These are phyloP conservation scores for Rhododendron mucronatum DNA, from an alignment of 148 eudicot species.

Conservation along the genomic window DNA sequence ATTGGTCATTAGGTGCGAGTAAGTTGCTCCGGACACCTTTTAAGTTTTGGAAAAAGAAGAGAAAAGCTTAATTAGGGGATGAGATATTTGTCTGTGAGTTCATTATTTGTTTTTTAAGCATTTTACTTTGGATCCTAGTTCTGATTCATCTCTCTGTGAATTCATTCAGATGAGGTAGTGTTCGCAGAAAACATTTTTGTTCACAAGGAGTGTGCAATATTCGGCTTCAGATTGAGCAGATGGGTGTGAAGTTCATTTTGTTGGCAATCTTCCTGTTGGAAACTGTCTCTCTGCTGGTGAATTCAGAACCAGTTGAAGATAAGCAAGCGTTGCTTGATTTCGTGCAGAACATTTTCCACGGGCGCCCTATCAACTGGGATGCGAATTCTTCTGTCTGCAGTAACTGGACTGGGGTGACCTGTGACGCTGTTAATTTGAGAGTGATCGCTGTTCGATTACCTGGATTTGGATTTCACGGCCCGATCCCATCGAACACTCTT, in stretches of 20 bases:
- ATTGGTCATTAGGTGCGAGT: not conserved
- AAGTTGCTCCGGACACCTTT: not conserved
- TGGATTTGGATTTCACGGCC: constrained; percentile 29
- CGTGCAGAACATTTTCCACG: constrained; percentile 16
- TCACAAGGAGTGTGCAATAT: not conserved
- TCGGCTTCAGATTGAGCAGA: constrained; percentile 11
- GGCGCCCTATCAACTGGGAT: constrained; percentile 32
- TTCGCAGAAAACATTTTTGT: not conserved
- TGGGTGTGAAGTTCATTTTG: constrained; percentile 41
- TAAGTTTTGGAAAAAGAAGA: not conserved
- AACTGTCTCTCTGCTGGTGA: constrained; percentile 17
- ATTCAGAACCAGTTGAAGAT: constrained; percentile 47
- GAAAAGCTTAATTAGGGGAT: not conserved
- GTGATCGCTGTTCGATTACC: constrained; percentile 38
- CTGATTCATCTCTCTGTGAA: not conserved
- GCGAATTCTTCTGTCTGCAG: constrained; percentile 26
- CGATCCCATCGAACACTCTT: constrained; percentile 37
- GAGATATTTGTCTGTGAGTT: not conserved
- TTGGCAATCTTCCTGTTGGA: constrained; percentile 29
- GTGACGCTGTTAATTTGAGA: constrained; percentile 31
- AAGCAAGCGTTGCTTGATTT: constrained; percentile 50
- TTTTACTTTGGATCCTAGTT: not conserved
- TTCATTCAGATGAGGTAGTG: constrained; percentile 2
- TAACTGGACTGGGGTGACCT: constrained; percentile 47
- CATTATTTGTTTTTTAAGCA: not conserved